phyloP scores from a whole-genome alignment of 2,329 filamentous ascomycete genomes.

The Zalaria obscura region DNA sequence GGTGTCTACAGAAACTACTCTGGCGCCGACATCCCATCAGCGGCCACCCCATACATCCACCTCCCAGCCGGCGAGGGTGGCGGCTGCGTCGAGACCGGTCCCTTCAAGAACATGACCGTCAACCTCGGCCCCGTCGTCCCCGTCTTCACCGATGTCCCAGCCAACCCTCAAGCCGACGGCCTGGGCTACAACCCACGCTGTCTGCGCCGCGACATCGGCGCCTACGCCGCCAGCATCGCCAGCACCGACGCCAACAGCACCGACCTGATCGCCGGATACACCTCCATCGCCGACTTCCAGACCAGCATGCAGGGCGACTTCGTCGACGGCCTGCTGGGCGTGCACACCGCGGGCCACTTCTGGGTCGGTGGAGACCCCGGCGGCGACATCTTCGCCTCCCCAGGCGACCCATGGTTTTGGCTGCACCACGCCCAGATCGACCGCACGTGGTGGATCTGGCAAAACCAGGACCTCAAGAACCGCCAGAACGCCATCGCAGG shows the following conservation, averaged over 20 bases:
- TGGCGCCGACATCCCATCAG: slow-evolving; percentile 2
- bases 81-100: slow-evolving; percentile 35
- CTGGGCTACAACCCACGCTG: slow-evolving; percentile 9
- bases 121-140: slow-evolving; percentile 6
- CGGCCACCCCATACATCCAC: slow-evolving; percentile 13
- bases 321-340: slow-evolving; percentile 9
- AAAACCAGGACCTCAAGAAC: slow-evolving; percentile 24
- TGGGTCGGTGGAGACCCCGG: slow-evolving; percentile 30
- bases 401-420: slow-evolving; percentile 31
- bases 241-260: slow-evolving; percentile 4
- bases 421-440: slow-evolving; percentile 34
- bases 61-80: slow-evolving; percentile 33
- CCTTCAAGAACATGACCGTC: slow-evolving; percentile 19
- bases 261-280: slow-evolving; percentile 2
- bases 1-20: slow-evolving; percentile 4
- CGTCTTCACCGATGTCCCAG: slow-evolving; percentile 1
- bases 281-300: slow-evolving; percentile 5
- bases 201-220: slow-evolving; percentile 6
- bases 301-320: slow-evolving; percentile 7
- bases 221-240: slow-evolving; percentile 1
- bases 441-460: slow-evolving; percentile 34
- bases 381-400: slow-evolving; percentile 25
- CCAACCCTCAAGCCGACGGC: slow-evolving; percentile 4
- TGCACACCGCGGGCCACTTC: slow-evolving; percentile 32
- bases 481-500: slow-evolving; percentile 23